Evolutionary conservation across 768 basidiomycete genomes (phyloP).

Genomic region (Antrodiella citrinella): DNA sequence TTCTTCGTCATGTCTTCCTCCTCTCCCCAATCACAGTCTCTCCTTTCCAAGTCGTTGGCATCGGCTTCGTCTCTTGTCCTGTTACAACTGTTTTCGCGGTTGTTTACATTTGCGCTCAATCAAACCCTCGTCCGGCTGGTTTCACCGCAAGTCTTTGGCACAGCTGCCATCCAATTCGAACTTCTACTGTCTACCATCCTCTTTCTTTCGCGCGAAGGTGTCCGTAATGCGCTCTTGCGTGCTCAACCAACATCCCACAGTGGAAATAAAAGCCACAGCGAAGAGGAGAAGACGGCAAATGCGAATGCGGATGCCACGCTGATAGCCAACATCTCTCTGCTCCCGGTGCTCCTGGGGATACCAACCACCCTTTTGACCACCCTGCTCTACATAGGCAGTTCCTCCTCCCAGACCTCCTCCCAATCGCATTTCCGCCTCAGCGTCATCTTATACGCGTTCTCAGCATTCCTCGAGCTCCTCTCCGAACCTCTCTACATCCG

Average conservation of each 20-base stretch:
- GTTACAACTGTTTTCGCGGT: constrained; percentile 77
- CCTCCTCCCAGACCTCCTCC: constrained; percentile 42
- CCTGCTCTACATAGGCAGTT: constrained; percentile 43
- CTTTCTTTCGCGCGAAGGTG: constrained; percentile 89
- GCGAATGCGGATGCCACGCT: constrained; percentile 4
- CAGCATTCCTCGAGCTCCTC: constrained; percentile 70
- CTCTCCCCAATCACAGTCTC: neutral
- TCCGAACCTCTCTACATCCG: constrained; percentile 57
- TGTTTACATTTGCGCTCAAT: constrained; percentile 85
- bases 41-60: constrained; percentile 31
- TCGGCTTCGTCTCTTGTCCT: constrained; percentile 64
- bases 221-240: constrained; percentile 81
- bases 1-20: neutral
- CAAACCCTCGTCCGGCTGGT: constrained; percentile 79
- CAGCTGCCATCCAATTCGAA: constrained; percentile 92
- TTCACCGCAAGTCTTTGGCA: constrained; percentile 80
- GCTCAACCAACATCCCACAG: constrained; percentile 22
- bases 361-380: constrained; percentile 51
- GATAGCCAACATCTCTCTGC: constrained; percentile 42
- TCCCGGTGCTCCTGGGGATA: constrained; percentile 65
- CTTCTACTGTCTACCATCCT: constrained; percentile 83
- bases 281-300: neutral
- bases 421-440: constrained; percentile 63
- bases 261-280: neutral
- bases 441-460: constrained; percentile 60